Evolutionary conservation across 1,139 yeast species (phyloP).

Genomic region (Saccharomyces pastorianus): DNA sequence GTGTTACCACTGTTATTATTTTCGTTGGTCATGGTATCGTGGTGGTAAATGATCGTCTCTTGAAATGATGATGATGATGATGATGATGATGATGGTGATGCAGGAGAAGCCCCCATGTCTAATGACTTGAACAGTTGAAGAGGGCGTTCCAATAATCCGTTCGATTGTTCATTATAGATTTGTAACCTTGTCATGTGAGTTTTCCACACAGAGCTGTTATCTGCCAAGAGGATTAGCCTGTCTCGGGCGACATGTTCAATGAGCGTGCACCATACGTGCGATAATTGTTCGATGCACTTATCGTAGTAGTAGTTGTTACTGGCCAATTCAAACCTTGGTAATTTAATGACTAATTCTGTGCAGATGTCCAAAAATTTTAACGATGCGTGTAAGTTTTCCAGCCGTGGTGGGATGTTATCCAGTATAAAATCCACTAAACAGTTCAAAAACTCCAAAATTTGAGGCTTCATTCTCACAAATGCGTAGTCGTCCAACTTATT

Average conservation of each 20-base stretch:
- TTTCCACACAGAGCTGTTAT: slow-evolving; percentile 24
- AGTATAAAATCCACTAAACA: slow-evolving; percentile 75
- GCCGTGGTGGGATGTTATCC: slow-evolving; percentile 73
- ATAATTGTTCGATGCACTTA: slow-evolving; percentile 72
- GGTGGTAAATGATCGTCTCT: not conserved
- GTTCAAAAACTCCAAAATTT: slow-evolving; percentile 64
- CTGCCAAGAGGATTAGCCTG: slow-evolving; percentile 35
- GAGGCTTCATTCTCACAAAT: slow-evolving; percentile 69
- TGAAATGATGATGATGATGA: not conserved
- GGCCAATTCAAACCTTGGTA: slow-evolving; percentile 66
- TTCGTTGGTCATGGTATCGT: not conserved
- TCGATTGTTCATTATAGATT: slow-evolving; percentile 51
- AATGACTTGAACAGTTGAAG: slow-evolving; percentile 38
- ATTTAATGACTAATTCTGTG: slow-evolving; percentile 52
- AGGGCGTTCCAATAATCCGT: slow-evolving; percentile 43
- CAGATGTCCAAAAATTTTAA: slow-evolving; percentile 62
- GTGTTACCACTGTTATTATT: not conserved
- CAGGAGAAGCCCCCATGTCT: not conserved
- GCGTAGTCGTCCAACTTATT: slow-evolving; percentile 55
- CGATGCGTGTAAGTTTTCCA: slow-evolving; percentile 40
- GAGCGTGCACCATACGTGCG: slow-evolving; percentile 65
- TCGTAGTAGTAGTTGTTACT: slow-evolving; percentile 67
- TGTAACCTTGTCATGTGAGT: slow-evolving; percentile 51
- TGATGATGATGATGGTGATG: not conserved
- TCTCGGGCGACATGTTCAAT: slow-evolving; percentile 39